A percentile compares a stretch with the other conserved stretches of the same genome.
Conservation (phyloP, 2,329 filamentous ascomycete species). For the Hirsutella thompsonii region DNA sequence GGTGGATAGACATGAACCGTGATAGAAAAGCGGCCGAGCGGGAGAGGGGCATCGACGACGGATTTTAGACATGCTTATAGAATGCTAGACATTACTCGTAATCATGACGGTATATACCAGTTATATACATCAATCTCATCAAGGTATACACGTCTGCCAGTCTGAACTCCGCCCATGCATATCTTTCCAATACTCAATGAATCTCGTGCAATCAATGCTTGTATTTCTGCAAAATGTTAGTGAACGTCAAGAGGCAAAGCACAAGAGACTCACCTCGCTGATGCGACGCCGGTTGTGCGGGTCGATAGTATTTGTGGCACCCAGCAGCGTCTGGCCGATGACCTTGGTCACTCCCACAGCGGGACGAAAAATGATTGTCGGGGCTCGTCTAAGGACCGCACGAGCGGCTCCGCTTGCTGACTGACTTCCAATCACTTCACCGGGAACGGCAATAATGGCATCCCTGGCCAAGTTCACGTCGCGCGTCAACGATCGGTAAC, state of each 20-base stretch:
- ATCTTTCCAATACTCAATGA: not conserved
- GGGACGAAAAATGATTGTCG: slow-evolving; percentile 85
- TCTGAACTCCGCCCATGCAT: not conserved
- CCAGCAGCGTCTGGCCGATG: slow-evolving; percentile 78
- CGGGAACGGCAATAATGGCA: slow-evolving; percentile 88
- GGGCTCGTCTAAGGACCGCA: slow-evolving; percentile 68
- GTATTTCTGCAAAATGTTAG: slow-evolving; percentile 28
- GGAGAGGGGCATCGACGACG: slow-evolving; percentile 20
- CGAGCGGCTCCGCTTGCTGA: slow-evolving; percentile 69
- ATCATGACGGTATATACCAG: not conserved
- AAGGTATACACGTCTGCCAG: not conserved
- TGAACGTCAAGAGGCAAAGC: not conserved
- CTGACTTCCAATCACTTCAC: slow-evolving; percentile 76
- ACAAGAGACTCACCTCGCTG: slow-evolving; percentile 65
- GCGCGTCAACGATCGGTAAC: slow-evolving; percentile 68
- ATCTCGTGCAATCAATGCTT: slow-evolving; percentile 25
- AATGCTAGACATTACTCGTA: too few relatives aligned
- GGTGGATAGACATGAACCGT: slow-evolving; percentile 40
- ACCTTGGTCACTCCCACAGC: slow-evolving; percentile 84
- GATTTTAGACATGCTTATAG: slow-evolving; percentile 10
- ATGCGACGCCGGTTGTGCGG: slow-evolving; percentile 66
- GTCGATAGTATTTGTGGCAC: slow-evolving; percentile 85
- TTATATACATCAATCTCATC: not conserved
- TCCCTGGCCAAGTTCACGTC: slow-evolving; percentile 81
- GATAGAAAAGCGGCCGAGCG: slow-evolving; percentile 29